A percentile compares a stretch with the other conserved stretches of the same genome.
Conservation (phyloP, 441 rosid species). For the Corymbia calophylla region DNA sequence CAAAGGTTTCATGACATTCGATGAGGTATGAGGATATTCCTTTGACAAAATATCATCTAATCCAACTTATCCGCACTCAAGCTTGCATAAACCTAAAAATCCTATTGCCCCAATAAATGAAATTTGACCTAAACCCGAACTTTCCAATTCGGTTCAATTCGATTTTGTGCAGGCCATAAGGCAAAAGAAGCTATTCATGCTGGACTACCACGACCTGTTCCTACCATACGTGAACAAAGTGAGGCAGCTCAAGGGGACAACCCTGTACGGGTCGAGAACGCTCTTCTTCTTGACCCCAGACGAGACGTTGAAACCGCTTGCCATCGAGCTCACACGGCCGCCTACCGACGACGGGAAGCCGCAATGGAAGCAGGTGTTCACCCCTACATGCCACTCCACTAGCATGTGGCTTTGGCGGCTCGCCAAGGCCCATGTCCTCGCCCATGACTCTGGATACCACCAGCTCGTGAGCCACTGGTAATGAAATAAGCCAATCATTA, state of each 20-base stretch:
- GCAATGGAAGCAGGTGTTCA: constrained; percentile 55
- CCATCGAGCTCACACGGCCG: constrained; percentile 65
- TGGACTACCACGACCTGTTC: constrained; percentile 70
- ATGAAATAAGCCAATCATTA: background rate
- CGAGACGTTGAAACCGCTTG: constrained; percentile 51
- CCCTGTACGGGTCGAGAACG: constrained; percentile 65
- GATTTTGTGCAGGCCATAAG: constrained; percentile 38
- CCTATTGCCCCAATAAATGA: background rate
- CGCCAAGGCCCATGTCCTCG: constrained; percentile 61
- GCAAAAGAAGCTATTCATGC: constrained; percentile 46
- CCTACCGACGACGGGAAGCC: constrained; percentile 38
- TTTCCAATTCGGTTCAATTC: background rate
- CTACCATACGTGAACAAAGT: constrained; percentile 63
- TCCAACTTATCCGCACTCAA: background rate
- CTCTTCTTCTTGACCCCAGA: constrained; percentile 46
- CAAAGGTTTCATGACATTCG: constrained; percentile 32
- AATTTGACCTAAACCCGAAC: background rate
- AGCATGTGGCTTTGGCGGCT: constrained; percentile 61
- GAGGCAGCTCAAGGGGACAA: constrained; percentile 32
- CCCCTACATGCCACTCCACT: constrained; percentile 38
- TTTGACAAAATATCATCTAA: background rate
- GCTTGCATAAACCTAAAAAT: background rate
- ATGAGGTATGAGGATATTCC: constrained; percentile 22
- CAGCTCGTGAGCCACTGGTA: constrained; percentile 66
- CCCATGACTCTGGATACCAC: constrained; percentile 68